Conservation (phyloP, 2,329 filamentous ascomycete species). For the Cadophora sp. region DNA sequence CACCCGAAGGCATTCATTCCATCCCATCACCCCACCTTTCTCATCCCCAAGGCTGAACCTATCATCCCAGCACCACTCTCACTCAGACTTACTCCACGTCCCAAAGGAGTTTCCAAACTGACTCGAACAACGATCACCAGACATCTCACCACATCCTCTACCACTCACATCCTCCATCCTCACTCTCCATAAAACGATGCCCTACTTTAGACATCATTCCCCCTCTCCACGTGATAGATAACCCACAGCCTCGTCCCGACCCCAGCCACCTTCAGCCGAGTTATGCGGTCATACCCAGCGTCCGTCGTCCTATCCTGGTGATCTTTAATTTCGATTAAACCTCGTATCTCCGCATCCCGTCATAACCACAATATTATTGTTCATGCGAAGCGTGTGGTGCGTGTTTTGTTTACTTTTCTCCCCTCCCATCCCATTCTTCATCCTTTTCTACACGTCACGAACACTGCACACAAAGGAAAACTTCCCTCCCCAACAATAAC, state of each 20-base stretch:
- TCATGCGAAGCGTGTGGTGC: slow-evolving; percentile 20
- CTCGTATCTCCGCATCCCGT: slow-evolving; percentile 21
- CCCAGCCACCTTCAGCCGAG: slow-evolving; percentile 19
- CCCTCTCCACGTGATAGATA: slow-evolving; percentile 21
- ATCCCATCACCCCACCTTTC: neutral
- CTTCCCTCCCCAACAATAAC: neutral
- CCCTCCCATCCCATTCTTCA: neutral
- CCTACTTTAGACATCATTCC: neutral
- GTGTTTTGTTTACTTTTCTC: slow-evolving; percentile 23
- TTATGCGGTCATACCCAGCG: slow-evolving; percentile 24
- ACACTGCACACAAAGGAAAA: neutral
- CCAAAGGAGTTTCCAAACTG: slow-evolving; percentile 5
- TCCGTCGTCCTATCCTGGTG: neutral
- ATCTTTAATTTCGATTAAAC: slow-evolving; percentile 25
- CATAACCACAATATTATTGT: slow-evolving; percentile 19
- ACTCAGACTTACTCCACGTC: neutral
- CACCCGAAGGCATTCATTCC: neutral
- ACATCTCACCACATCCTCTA: slow-evolving; percentile 1
- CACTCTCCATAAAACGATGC: neutral
- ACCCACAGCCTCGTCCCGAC: slow-evolving; percentile 21
- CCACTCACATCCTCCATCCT: neutral
- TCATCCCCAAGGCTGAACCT: slow-evolving; percentile 16
- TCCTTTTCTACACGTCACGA: neutral
- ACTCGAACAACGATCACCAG: slow-evolving; percentile 7
- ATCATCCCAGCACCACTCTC: slow-evolving; percentile 15